These are phyloP conservation scores for Piper longum DNA, from an alignment of 164 flowering plant genomes.

Conservation along the genomic window DNA sequence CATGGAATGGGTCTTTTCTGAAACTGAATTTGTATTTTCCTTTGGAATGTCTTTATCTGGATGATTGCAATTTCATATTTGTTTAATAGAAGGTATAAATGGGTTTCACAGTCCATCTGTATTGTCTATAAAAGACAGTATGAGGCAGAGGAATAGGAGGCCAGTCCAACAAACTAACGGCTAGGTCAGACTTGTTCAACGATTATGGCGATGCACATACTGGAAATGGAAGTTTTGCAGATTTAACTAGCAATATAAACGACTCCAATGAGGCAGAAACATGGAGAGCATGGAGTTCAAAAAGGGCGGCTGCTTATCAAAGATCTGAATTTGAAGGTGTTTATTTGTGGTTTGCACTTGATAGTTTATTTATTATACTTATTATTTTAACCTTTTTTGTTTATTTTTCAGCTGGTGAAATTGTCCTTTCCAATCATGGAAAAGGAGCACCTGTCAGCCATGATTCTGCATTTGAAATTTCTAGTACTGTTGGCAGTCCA, in stretches of 20 bases:
- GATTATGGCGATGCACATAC: neutral
- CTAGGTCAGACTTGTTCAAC: neutral
- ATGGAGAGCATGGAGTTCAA: conserved; percentile 1
- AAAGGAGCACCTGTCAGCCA: neutral
- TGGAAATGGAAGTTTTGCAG: neutral
- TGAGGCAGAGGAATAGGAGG: neutral
- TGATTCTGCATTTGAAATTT: neutral
- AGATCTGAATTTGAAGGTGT: neutral
- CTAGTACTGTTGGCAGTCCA: neutral
- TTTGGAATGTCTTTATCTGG: neutral
- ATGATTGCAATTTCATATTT: neutral
- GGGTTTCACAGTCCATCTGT: neutral
- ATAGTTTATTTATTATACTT: neutral
- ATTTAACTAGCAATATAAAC: neutral
- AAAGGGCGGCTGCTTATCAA: neutral
- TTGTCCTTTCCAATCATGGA: neutral
- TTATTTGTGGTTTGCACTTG: neutral
- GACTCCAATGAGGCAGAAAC: neutral
- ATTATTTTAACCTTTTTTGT: neutral
- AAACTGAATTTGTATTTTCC: no score
- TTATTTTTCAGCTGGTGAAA: conserved; percentile 2
- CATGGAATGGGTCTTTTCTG: no score
- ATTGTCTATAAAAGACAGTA: neutral
- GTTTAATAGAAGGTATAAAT: neutral
- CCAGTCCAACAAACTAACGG: neutral